Conservation (phyloP, 116 monocot genomes). For the Zostera marina region DNA sequence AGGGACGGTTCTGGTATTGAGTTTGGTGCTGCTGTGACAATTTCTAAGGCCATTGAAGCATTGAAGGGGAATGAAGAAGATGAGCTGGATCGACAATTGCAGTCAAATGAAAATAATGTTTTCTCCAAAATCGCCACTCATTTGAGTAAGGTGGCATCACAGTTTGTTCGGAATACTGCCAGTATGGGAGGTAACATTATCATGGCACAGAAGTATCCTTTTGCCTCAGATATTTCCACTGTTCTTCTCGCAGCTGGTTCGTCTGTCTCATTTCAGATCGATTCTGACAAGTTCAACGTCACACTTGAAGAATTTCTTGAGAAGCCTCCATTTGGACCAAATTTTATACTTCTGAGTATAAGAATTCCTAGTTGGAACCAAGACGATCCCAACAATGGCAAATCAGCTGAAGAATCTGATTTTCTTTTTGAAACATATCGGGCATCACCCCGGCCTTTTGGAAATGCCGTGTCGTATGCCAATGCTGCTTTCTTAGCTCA, state of each 20-base stretch:
- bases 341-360: slow-evolving; percentile 44
- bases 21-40: slow-evolving; percentile 64
- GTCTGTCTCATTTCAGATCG: slow-evolving; percentile 21
- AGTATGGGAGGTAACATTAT: slow-evolving; percentile 80
- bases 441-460: slow-evolving; percentile 59
- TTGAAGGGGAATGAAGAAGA: slow-evolving; percentile 26
- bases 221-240: slow-evolving; percentile 76
- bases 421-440: slow-evolving; percentile 64
- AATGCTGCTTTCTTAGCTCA: slow-evolving; percentile 66
- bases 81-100: neutral
- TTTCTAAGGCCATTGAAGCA: slow-evolving; percentile 46
- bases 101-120: slow-evolving; percentile 11
- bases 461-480: slow-evolving; percentile 69
- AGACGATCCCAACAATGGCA: neutral
- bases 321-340: slow-evolving; percentile 20
- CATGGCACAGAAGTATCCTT: slow-evolving; percentile 62
- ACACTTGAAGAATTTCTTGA: slow-evolving; percentile 54
- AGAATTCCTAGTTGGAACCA: slow-evolving; percentile 37
- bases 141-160: slow-evolving; percentile 65
- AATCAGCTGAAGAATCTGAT: neutral
- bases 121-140: slow-evolving; percentile 58
- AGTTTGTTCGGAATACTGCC: slow-evolving; percentile 60
- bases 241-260: slow-evolving; percentile 58
- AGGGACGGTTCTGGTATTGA: slow-evolving; percentile 27
- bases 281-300: slow-evolving; percentile 19